Evolutionary conservation across 202 grass and related monocot genomes (phyloP), one percentile per base, ranked within the genome.

Genomic region (Zizania palustris): DNA sequence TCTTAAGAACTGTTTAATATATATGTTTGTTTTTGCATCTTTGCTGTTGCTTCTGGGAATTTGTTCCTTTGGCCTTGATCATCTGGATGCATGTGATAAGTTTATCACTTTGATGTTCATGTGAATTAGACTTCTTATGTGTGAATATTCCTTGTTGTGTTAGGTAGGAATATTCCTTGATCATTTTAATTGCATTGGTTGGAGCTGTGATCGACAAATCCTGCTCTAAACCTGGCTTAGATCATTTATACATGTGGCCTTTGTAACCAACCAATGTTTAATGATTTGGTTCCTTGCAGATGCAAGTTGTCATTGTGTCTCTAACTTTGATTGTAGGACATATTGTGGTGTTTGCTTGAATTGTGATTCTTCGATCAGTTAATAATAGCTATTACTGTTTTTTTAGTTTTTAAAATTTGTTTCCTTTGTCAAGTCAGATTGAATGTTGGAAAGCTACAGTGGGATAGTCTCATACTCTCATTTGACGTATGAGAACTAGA

Each of bases 101-200:
- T 48, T 28, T 74, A 45, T 45, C 37, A 37, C 57, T 38, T 60
- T 3, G 59, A 41, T 76, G 70, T 22, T 16, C 45, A 38, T 65
- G 8, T 55, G 21, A 3, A 5, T 67, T 63, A 8, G 54, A 33
- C 3, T 58, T 60, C 16, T 35, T 56, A 6, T 51, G 56, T 53
- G 60, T 21, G 34, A 67, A 45, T 62, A 6, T 28, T 19, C 49
- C 46, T 6, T 11, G 7, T 55, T 9, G 8, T 55, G 15, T 39
- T 14, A 33, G 16, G 40, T 64, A n/a, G 20, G 56, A 54, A 55
- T 70, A 8, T 28, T 4, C 37, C 0, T 1, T 28, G n/a, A n/a
- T n/a, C n/a, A n/a, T n/a, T 42, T 11, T 72, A 48, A 60, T 44
- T 14, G 4, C 34, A 72, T 40, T 68, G 9, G 60, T 1, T 69